Percentiles rank a stretch among this genome's conserved stretches.
Evolutionary conservation across 257 asterid species (phyloP).

Genomic region (Perilla frutescens): DNA sequence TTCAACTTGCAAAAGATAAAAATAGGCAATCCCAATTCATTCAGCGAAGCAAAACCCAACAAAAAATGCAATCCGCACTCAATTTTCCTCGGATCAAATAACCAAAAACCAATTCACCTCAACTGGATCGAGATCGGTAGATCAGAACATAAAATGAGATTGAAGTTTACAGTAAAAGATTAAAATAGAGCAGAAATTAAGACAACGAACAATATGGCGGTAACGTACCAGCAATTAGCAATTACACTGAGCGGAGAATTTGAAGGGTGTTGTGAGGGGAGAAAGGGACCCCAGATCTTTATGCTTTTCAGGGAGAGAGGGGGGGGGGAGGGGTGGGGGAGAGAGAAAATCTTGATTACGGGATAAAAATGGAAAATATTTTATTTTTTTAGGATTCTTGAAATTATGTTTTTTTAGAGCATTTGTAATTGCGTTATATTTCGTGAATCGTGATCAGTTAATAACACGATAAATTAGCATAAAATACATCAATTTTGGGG

Average conservation of each 20-base stretch:
- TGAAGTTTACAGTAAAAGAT: not conserved
- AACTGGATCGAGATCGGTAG: slow-evolving; percentile 48
- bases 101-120: not conserved
- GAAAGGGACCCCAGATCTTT: slow-evolving; percentile 42
- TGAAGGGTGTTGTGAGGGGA: slow-evolving; percentile 38
- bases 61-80: slow-evolving; percentile 15
- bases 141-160: slow-evolving; percentile 35
- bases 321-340: not conserved
- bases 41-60: slow-evolving; percentile 15
- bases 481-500: too few species aligned
- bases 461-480: too few species aligned
- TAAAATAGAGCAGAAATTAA: slow-evolving; percentile 10
- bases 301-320: slow-evolving; percentile 28
- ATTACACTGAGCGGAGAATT: slow-evolving; percentile 40
- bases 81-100: slow-evolving; percentile 28
- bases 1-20: slow-evolving; percentile 13
- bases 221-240: slow-evolving; percentile 42
- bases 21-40: slow-evolving; percentile 19
- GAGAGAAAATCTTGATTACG: slow-evolving; percentile 8
- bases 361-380: not conserved
- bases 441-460: too few species aligned
- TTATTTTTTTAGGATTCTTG: not conserved
- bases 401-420: too few species aligned
- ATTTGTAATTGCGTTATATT: too few species aligned
- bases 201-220: slow-evolving; percentile 37